Base-by-base conservation (phyloP, 2,329 filamentous ascomycete genomes). In the Rhinocladiella mackenziei region DNA sequence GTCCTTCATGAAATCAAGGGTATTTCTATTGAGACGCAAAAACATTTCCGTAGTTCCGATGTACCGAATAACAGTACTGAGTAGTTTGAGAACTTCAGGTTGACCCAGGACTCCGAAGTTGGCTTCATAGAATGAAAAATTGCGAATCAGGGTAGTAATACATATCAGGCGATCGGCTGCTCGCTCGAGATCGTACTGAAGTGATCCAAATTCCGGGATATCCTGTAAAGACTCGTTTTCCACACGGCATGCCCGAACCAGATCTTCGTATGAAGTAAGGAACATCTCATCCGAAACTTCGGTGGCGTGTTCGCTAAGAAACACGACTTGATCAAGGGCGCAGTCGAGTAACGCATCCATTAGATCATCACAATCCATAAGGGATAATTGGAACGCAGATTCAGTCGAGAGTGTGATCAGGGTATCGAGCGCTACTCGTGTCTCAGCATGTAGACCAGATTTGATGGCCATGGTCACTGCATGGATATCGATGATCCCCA, bases 1-100 rank as follows among this genome's bases (percentile, higher is more conserved):
- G 63, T 98, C 92, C 67, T 98, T 98, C 86, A 96, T 94, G 58
- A 97, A 91, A 65, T 98, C 92, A 54, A 96, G 72, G 0, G 86
- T 92, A 65, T 96, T 95, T 59, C 78, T 74, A 54, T 92, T 78
- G 3, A 82, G 87, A 28, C 88, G 81, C 30, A 97, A 70, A 20
- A 97, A 76, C 75, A 91, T 86, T 56, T 88, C 88, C 10, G 89
- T 83, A 3, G 89, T 96, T 20, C 91, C 92, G 10, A 97, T 74
- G 55, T 92, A 86, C 48, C 89, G 77, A 51, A 97, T 89, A 3
- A 89, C 78, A 33, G 82, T 82, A 45, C 87, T 88, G 6, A 96
- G 70, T 58, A 96, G 88, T 56, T 86, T 88, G 59, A 96, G 76
- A 13, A 96, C 82, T 4, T 78, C 68, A 39, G 88, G 77, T 42